Base-by-base conservation (phyloP, 768 basidiomycete species). In the Tephrocybe sp. region DNA sequence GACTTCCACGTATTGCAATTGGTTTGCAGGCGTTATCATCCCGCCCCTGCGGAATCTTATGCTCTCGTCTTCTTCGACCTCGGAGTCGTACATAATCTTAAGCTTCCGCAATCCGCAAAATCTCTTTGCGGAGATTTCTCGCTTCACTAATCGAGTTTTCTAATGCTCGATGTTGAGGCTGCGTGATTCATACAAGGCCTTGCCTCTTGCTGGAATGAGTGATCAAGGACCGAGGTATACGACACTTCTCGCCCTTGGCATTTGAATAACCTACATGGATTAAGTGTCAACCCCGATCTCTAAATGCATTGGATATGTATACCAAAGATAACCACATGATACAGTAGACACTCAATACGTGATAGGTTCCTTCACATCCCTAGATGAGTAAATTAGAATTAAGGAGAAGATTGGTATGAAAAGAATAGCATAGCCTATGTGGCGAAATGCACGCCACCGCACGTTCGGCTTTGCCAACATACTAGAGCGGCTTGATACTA, bases 341-440 rank as follows among this genome's bases (percentile, higher is more conserved):
- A 85, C 82, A 7, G 74, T 82, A 0, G 79, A 77, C 6, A 85
- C 63, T 4, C 81, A 68, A 60, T 84, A 84, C 3, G 82, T 86
- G 34, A 85, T 72, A 0, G 85, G 85, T 60, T 87, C 84, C 83
- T 86, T 86, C 4, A 84, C 64, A 55, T 86, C 83, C 79, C 78
- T 75, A 60, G n/a, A 6, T n/a, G n/a, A n/a, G n/a, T n/a, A n/a
- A 15, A 34, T 9, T 25, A 18, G 22, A n/a, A n/a, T n/a, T n/a
- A n/a, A n/a, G n/a, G n/a, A n/a, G n/a, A n/a, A n/a, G n/a, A n/a
- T n/a, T n/a, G n/a, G n/a, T n/a, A n/a, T n/a, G n/a, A n/a, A n/a
- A n/a, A n/a, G n/a, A n/a, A n/a, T n/a, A n/a, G n/a, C n/a, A n/a
- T n/a, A n/a, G n/a, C n/a, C n/a, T n/a, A n/a, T n/a, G n/a, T n/a